Evolutionary conservation across 345 rosid genomes (phyloP).

Genomic region (Eucalyptus microcorys): DNA sequence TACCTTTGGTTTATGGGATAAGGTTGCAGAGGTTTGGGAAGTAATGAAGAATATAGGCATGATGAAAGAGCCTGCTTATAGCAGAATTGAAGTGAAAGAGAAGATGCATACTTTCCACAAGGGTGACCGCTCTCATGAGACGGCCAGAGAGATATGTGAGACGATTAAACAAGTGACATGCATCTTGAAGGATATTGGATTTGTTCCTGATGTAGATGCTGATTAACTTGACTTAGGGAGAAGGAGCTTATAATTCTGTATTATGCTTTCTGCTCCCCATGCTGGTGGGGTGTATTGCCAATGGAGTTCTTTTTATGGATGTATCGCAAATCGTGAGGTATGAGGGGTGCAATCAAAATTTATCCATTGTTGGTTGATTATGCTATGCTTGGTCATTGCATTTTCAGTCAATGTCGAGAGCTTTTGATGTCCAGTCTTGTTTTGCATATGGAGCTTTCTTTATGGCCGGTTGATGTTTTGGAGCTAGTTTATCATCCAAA

Average conservation of each 20-base stretch:
- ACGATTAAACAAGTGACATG: constrained; percentile 26
- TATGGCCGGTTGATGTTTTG: neutral
- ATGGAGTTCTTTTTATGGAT: neutral
- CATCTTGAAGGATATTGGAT: constrained; percentile 33
- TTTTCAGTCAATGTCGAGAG: neutral
- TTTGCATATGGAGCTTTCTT: neutral
- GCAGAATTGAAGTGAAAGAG: constrained; percentile 56
- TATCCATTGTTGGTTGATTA: neutral
- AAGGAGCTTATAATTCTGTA: neutral
- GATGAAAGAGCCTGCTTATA: constrained; percentile 51
- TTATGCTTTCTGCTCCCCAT: neutral
- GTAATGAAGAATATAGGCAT: constrained; percentile 36
- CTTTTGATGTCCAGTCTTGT: neutral
- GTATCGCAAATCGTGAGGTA: neutral
- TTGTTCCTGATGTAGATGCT: constrained; percentile 11
- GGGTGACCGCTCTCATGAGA: constrained; percentile 36
- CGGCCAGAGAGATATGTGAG: constrained; percentile 29
- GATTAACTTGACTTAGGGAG: neutral
- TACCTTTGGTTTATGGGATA: constrained; percentile 44
- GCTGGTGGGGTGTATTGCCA: neutral
- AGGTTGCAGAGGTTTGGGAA: constrained; percentile 45
- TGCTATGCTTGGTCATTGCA: neutral
- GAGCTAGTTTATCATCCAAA: neutral
- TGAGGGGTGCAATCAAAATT: neutral
- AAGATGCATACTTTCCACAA: constrained; percentile 35